Evolutionary conservation across 768 basidiomycete species (phyloP).

Genomic region (Flagelloscypha sp.): DNA sequence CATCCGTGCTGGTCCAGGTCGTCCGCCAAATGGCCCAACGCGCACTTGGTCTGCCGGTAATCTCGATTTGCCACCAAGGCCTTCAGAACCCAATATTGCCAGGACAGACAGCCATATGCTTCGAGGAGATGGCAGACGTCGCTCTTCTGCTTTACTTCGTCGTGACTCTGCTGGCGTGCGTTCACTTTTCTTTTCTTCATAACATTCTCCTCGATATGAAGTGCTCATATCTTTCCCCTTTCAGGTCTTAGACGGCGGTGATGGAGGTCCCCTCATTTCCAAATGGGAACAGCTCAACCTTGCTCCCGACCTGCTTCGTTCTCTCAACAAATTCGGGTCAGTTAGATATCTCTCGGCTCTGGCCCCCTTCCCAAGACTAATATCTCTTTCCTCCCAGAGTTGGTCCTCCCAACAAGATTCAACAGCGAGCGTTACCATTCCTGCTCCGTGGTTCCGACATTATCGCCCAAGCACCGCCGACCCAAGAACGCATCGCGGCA

Average conservation of each 20-base stretch:
- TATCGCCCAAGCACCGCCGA: slow-evolving; percentile 97
- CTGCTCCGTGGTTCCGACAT: slow-evolving; percentile 91
- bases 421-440: slow-evolving; percentile 93
- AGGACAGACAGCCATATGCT: slow-evolving; percentile 23
- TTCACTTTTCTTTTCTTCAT: slow-evolving; percentile 10
- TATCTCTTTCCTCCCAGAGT: slow-evolving; percentile 42
- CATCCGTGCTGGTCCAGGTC: slow-evolving; percentile 40
- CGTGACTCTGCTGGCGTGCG: slow-evolving; percentile 71
- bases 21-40: slow-evolving; percentile 62
- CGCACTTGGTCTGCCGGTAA: slow-evolving; percentile 83
- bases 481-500: slow-evolving; percentile 95
- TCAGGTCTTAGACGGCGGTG: slow-evolving; percentile 27
- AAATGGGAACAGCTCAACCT: slow-evolving; percentile 95
- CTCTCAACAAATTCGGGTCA: slow-evolving; percentile 90
- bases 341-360: slow-evolving; percentile 17
- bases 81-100: slow-evolving; percentile 27
- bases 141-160: slow-evolving; percentile 57
- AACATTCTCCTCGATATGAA: slow-evolving; percentile 7
- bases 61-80: slow-evolving; percentile 62
- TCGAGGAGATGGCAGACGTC: slow-evolving; percentile 52
- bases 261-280: slow-evolving; percentile 72
- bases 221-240: too few relatives aligned
- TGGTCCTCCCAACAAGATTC: slow-evolving; percentile 98
- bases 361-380: slow-evolving; percentile 2
- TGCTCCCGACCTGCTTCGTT: slow-evolving; percentile 79